Percentiles rank a stretch among this genome's conserved stretches.
These are phyloP conservation scores for Pseudogymnoascus sp. DNA, from an alignment of 2,329 filamentous ascomycete species.

Conservation along the genomic window DNA sequence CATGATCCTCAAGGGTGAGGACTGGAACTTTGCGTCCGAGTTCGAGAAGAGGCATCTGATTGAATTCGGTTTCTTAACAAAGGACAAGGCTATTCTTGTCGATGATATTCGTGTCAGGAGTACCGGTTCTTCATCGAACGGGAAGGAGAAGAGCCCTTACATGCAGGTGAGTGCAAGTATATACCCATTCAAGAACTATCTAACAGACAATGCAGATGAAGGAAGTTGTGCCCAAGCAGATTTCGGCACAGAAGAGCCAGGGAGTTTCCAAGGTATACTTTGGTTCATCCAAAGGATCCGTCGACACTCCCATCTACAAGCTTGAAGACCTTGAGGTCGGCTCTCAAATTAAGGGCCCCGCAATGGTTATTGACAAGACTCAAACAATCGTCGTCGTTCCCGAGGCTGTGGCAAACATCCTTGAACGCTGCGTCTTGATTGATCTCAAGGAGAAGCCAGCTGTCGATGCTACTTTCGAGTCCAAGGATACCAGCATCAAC, in stretches of 20 bases:
- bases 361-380: conserved; percentile 75
- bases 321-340: conserved; percentile 64
- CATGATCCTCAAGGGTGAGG: conserved; percentile 67
- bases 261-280: neutral
- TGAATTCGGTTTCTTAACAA: conserved; percentile 81
- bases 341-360: conserved; percentile 67
- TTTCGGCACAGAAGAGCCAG: neutral
- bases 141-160: conserved; percentile 46
- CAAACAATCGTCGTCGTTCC: conserved; percentile 88
- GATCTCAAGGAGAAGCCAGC: conserved; percentile 35
- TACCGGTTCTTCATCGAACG: conserved; percentile 76
- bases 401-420: conserved; percentile 56
- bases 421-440: conserved; percentile 82
- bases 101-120: conserved; percentile 80
- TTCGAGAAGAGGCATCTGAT: conserved; percentile 81
- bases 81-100: conserved; percentile 74
- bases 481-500: conserved; percentile 46
- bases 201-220: conserved; percentile 35
- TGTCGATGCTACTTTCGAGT: conserved; percentile 2
- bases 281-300: neutral
- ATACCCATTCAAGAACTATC: neutral
- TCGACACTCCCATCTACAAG: conserved; percentile 64
- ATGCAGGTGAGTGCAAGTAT: neutral
- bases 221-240: neutral
- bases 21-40: conserved; percentile 73